These are phyloP conservation scores for Simmondsia chinensis DNA, from an alignment of 148 eudicot genomes.

Conservation along the genomic window DNA sequence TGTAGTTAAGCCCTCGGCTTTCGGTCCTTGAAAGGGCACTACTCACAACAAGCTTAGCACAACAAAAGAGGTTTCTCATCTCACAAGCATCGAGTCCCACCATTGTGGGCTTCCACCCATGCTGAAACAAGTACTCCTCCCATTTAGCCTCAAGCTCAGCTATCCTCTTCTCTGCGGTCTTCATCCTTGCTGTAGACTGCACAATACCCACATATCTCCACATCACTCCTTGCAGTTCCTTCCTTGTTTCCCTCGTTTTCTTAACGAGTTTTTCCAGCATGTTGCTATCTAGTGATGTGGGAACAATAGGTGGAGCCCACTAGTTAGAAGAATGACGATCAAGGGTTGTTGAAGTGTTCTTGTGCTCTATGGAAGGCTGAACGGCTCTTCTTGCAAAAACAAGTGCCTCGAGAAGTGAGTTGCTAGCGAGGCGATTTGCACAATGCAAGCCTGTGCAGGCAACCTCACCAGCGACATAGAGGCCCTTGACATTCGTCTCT, in stretches of 20 bases:
- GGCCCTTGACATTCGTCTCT: conserved; percentile 74
- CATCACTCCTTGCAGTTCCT: conserved; percentile 69
- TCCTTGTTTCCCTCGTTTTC: conserved; percentile 62
- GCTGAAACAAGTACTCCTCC: conserved; percentile 78
- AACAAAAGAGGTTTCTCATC: conserved; percentile 91
- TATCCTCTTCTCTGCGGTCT: conserved; percentile 66
- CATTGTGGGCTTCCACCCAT: conserved; percentile 94
- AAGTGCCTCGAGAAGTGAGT: conserved; percentile 88
- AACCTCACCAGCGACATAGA: conserved; percentile 91
- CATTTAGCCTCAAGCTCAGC: conserved; percentile 77
- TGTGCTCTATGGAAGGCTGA: conserved; percentile 71
- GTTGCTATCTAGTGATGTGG: conserved; percentile 32
- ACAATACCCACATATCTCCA: conserved; percentile 92
- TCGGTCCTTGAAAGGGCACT: conserved; percentile 86
- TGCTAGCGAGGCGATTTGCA: conserved; percentile 92
- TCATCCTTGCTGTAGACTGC: conserved; percentile 65
- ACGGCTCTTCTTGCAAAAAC: conserved; percentile 93
- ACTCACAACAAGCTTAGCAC: conserved; percentile 87
- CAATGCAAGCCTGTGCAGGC: conserved; percentile 97
- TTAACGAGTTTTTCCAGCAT: conserved; percentile 23
- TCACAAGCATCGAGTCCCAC: conserved; percentile 88
- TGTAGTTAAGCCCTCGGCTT: conserved; percentile 93
- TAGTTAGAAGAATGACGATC: conserved; percentile 21
- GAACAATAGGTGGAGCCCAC: conserved; percentile 56
- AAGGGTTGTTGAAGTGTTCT: conserved; percentile 24